A percentile compares a stretch with the other conserved stretches of the same genome.
phyloP scores from a whole-genome alignment of 306 rosid genomes.

The Prunus kanzakura region DNA sequence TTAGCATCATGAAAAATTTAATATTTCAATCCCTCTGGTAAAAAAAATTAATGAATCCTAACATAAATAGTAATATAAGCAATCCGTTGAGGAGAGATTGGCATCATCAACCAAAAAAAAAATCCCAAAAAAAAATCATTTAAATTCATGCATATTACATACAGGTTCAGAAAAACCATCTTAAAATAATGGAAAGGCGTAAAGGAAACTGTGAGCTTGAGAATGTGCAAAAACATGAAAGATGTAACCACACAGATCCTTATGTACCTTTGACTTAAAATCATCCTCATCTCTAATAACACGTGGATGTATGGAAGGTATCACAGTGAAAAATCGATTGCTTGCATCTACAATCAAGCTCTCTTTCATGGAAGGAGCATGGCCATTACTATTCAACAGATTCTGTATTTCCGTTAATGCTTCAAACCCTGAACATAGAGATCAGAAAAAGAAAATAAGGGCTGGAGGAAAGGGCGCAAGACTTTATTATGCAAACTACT shows the following conservation, averaged over 20 bases:
- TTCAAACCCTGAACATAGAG: conserved; percentile 72
- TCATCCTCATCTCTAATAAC: conserved; percentile 82
- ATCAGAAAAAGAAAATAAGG: conserved; percentile 15
- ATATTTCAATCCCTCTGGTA: background rate
- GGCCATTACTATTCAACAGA: conserved; percentile 42
- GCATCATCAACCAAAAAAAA: background rate
- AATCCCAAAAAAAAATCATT: background rate
- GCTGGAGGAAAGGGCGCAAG: background rate
- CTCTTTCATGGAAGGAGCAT: conserved; percentile 57
- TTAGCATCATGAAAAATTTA: background rate
- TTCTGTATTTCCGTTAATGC: conserved; percentile 92
- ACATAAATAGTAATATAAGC: background rate
- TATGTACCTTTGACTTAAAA: conserved; percentile 76
- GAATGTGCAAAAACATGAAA: background rate
- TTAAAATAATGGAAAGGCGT: background rate
- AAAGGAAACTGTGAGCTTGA: conserved; percentile 3
- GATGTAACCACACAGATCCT: conserved; percentile 2
- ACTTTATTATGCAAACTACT: background rate
- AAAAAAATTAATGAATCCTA: background rate
- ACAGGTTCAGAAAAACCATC: background rate
- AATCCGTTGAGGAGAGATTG: background rate
- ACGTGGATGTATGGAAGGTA: conserved; percentile 93
- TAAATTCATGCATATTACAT: background rate
- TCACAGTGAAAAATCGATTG: conserved; percentile 91
- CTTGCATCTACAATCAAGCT: conserved; percentile 94